phyloP scores from a whole-genome alignment of 352 stramenopile species.

The Globisporangium echinulatum region DNA sequence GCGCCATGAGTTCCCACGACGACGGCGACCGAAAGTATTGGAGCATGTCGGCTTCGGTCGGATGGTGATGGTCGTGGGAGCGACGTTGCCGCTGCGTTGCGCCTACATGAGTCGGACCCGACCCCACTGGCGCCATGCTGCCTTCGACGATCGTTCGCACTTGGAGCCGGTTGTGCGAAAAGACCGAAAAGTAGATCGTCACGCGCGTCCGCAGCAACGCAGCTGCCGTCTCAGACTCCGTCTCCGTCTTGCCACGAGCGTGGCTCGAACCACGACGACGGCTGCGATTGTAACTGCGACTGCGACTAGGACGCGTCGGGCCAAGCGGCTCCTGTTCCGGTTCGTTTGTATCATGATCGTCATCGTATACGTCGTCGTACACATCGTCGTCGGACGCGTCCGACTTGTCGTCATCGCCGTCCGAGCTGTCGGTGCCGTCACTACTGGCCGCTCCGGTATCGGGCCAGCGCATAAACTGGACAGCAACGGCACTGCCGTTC shows the following conservation, averaged over 20 bases:
- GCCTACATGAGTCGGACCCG: background rate
- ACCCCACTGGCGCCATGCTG: slow-evolving; percentile 27
- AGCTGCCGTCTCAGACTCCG: slow-evolving; percentile 7
- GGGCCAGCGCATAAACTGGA: slow-evolving; percentile 68
- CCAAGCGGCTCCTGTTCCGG: slow-evolving; percentile 39
- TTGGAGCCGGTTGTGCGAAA: slow-evolving; percentile 38
- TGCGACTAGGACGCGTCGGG: slow-evolving; percentile 2
- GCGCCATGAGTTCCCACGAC: slow-evolving; percentile 59
- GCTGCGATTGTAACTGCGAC: background rate
- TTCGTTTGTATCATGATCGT: slow-evolving; percentile 31
- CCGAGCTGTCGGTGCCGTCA: slow-evolving; percentile 4
- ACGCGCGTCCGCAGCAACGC: slow-evolving; percentile 45
- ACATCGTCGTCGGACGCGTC: no score
- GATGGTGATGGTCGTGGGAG: slow-evolving; percentile 8
- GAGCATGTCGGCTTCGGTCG: slow-evolving; percentile 54
- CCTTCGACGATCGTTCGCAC: slow-evolving; percentile 61
- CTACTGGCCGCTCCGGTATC: slow-evolving; percentile 11
- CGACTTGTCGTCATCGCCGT: slow-evolving; percentile 1
- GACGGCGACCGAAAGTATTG: slow-evolving; percentile 68
- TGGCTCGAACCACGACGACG: no score
- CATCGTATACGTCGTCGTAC: slow-evolving; percentile 19
- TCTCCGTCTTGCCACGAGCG: background rate
- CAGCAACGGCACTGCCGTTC: slow-evolving; percentile 38
- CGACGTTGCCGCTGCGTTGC: no score
- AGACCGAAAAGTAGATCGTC: slow-evolving; percentile 58